phyloP scores from a whole-genome alignment of 75 land plant species.

The Picea sitchensis region DNA sequence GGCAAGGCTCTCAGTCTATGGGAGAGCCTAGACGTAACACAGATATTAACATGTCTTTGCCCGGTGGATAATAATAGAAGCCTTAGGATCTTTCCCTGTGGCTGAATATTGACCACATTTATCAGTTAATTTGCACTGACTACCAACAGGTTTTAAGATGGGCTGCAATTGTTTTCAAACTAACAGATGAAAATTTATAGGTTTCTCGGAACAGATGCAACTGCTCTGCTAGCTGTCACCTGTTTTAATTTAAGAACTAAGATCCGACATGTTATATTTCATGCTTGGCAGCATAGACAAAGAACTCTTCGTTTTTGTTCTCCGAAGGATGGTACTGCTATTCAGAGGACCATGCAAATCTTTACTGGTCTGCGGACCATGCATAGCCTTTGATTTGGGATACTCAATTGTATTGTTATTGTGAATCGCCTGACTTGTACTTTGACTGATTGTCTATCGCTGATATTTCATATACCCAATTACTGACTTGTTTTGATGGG shows the following conservation, averaged over 20 bases:
- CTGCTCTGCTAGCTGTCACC: slow-evolving; percentile 2
- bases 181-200: slow-evolving; percentile 6
- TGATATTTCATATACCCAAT: background rate
- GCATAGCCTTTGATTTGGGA: slow-evolving; percentile 11
- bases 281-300: slow-evolving; percentile 7
- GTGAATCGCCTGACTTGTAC: no score
- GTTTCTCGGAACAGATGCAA: slow-evolving; percentile 4
- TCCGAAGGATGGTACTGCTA: background rate
- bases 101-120: slow-evolving; percentile 6
- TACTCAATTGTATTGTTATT: slow-evolving; percentile 1
- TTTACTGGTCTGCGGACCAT: slow-evolving; percentile 9
- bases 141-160: slow-evolving; percentile 9
- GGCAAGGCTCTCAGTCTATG: slow-evolving; percentile 28
- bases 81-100: background rate
- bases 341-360: slow-evolving; percentile 2
- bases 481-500: background rate
- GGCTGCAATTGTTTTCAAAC: slow-evolving; percentile 10
- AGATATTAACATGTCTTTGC: slow-evolving; percentile 11
- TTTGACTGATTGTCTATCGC: no score
- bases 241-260: slow-evolving; percentile 10
- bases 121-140: slow-evolving; percentile 3
- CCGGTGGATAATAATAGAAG: slow-evolving; percentile 11
- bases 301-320: slow-evolving; percentile 8
- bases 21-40: slow-evolving; percentile 13
- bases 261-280: slow-evolving; percentile 4